Evolutionary conservation across 306 rosid genomes (phyloP), one percentile per base, ranked within the genome.

Genomic region (Vigna reflexopilosa): DNA sequence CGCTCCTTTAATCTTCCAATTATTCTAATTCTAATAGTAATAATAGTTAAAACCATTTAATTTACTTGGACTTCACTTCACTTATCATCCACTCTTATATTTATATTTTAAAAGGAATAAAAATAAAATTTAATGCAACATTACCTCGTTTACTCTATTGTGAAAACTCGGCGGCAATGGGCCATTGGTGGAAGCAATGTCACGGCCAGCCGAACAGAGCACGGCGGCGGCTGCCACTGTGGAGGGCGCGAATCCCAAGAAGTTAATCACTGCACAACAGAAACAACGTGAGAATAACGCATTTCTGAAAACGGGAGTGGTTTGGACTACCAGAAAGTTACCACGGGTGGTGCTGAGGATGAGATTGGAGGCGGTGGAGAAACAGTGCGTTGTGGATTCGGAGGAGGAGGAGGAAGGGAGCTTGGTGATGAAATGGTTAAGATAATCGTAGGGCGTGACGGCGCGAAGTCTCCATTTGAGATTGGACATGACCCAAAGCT

Each of bases 391-490:
- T n/a, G 45, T 8, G 11, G 73, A 52, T 3, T 78, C 56, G 19
- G 83, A 56, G 4, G 78, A 67, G 7, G 89, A 78, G 3, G 88
- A 78, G 19, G 88, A 78, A 32, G 87, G 84, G 20, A 90, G 87
- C 32, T 74, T 74, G 77, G 89, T 63, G 79, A 87, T 56, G 85
- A 87, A 89, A 72, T 78, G 71, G 19, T 82, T 72, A 12, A 90
- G 89, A 72, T 85, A 93, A 82, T 93, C 90, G 78, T 82, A 93
- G 12, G 96, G 96, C 0, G 96, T 93, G 15, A 90, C 84, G n/a
- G 91, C 87, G 68, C 87, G 93, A 19, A 90, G 77, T 73, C 94
- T 82, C 96, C 96, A 93, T 3, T 85, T 51, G 74, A 93, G 96
- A 51, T 22, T 65, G 13, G 87, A 5, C 93, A 90, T 63, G 66